Base-by-base conservation (phyloP, 495 filamentous ascomycete genomes). In the Talaromyces thailandensis region DNA sequence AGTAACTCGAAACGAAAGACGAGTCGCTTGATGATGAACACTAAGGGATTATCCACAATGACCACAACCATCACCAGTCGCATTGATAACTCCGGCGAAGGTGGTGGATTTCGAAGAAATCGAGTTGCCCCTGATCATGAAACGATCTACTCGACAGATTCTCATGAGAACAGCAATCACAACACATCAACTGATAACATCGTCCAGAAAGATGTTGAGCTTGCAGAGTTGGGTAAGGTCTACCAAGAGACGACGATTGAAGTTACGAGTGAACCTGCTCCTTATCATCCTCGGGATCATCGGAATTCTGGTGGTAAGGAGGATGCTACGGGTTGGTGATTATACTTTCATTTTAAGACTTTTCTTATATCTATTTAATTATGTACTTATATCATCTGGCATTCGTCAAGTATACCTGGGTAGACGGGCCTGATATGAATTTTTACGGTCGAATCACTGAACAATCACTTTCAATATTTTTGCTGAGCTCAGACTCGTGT, bases 181-280 rank as follows among this genome's bases (percentile, higher is more conserved):
- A 55, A 55, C 11, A 55, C 9, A 12, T 79, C 76, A 18, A 75
- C 72, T 1, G 76, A 78, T 26, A 71, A 75, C 58, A 77, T 77
- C 56, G 70, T 77, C 16, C 31, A 56, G 5, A 70, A 70, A 29
- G 71, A 63, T 23, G 61, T 75, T 5, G 76, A 79, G 55, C 62
- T 79, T 68, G 45, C 60, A 0, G 67, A 70, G 1, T 66, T 79
- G 8, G 75, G 75, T 24, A 77, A 78, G 62, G 75, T 79, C 64
- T 78, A 76, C 63, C 76, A 79, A 58, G 68, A 79, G 31, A 79
- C 76, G 3, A 79, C 75, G 21, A 79, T 79, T 50, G 74, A 78
- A 56, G 74, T 79, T 60, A 78, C 76, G 1, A 65, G 58, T 21
- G 76, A 79, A 43, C 75, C 74, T 8, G 76, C 75, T 16, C 26